A percentile compares a stretch with the other conserved stretches of the same genome.
phyloP scores from a whole-genome alignment of 2,329 filamentous ascomycete genomes.

The Pseudocercospora fijiensis region DNA sequence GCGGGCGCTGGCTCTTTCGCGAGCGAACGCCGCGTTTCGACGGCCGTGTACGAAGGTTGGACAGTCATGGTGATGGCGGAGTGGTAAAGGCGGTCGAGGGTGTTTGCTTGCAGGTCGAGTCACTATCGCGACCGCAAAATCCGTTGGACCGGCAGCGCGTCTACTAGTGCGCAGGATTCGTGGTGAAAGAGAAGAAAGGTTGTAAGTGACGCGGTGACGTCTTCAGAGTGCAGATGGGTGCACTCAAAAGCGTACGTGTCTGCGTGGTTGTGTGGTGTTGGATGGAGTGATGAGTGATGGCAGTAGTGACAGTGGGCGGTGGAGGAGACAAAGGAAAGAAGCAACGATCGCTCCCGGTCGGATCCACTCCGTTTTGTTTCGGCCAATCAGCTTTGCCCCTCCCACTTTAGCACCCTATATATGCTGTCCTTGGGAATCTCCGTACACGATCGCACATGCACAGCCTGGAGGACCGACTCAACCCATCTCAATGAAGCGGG shows the following conservation, averaged over 20 bases:
- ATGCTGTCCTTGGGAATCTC: no score
- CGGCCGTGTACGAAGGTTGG: constrained; percentile 48
- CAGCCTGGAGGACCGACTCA: no score
- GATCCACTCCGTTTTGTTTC: no score
- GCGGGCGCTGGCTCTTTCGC: constrained; percentile 26
- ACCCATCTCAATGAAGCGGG: no score
- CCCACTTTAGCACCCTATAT: no score
- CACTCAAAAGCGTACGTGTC: background rate
- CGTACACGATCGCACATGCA: no score
- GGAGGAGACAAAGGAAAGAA: background rate
- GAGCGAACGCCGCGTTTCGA: constrained; percentile 46
- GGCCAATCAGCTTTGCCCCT: no score
- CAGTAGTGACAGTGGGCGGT: no score
- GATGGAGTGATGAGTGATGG: background rate
- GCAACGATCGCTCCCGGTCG: no score
- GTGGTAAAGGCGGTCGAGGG: constrained; percentile 14
- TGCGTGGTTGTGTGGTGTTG: background rate
- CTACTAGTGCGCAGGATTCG: background rate
- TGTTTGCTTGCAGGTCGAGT: constrained; percentile 3
- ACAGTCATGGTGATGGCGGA: constrained; percentile 27
- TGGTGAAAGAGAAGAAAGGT: background rate
- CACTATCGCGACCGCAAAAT: background rate
- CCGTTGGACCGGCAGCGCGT: background rate
- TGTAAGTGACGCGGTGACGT: background rate
- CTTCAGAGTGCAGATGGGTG: background rate